Conservation (phyloP, 2,329 filamentous ascomycete genomes). For the Sphaerulina musiva region DNA sequence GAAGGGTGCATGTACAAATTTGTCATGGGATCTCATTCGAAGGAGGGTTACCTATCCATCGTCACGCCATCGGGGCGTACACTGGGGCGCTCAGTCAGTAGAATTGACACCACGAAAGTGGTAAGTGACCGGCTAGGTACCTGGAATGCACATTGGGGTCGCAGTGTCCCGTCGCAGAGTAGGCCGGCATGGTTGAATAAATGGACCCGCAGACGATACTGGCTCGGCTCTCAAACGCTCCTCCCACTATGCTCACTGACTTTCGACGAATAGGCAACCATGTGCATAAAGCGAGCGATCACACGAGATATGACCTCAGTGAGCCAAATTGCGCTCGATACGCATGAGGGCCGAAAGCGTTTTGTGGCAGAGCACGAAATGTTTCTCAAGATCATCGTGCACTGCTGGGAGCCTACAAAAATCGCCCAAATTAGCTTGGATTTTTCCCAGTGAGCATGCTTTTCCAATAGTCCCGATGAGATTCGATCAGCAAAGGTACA, state of each 20-base stretch:
- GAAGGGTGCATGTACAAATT: constrained; percentile 7
- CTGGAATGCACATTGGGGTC: no score
- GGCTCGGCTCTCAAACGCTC: no score
- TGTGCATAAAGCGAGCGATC: constrained; percentile 2
- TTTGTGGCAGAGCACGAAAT: background rate
- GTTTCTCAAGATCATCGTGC: constrained; percentile 1
- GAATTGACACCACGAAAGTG: background rate
- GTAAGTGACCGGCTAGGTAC: no score
- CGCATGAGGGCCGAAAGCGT: background rate
- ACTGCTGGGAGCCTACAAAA: background rate
- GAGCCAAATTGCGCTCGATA: background rate
- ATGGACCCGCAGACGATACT: no score
- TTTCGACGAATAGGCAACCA: background rate
- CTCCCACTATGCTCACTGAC: background rate
- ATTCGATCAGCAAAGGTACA: background rate
- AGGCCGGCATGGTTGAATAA: no score
- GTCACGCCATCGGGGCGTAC: constrained; percentile 4
- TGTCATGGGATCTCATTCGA: background rate
- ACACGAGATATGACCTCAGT: constrained; percentile 5
- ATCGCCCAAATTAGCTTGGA: background rate
- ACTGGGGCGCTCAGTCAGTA: constrained; percentile 1
- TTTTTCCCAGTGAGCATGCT: background rate
- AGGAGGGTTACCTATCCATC: background rate
- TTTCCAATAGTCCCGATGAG: background rate
- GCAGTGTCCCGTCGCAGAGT: no score